Evolutionary conservation across 2,329 filamentous ascomycete species (phyloP), one percentile per base, ranked within the genome.

Genomic region (Berkeleyomyces basicola): DNA sequence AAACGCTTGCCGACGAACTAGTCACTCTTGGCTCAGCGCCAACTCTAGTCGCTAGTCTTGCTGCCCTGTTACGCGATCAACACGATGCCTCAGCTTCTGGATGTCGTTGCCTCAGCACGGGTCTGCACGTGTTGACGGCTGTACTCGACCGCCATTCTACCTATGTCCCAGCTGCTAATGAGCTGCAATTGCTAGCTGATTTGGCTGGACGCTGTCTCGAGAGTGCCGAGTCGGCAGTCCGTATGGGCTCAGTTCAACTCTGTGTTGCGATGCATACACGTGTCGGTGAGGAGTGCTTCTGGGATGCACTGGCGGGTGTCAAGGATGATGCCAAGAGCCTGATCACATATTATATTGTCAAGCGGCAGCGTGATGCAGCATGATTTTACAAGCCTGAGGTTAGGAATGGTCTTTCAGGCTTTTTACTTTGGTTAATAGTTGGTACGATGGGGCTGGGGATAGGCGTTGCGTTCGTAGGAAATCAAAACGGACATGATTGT

Each of bases 301-400:
- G 87, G 87, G 79, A 79, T 42, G 78, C 79, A 33, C 76, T 90
- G 68, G 81, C 77, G 63, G 79, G 75, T 7, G 78, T 87, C 40
- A 80, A 82, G 69, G 86, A 90, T 67, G 86, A 88, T 67, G 82
- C 86, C 31, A 82, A 89, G 75, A 90, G 85, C 67, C 72, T 91
- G 65, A 84, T 91, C 68, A 90, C 86, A 7, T 91, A 91, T 70
- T 91, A 90, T 71, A 85, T 90, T 69, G 87, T 87, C 47, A 85
- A 85, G 77, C 78, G 79, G 70, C 82, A 86, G 72, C 75, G 82
- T 61, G 83, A 86, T 70, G 61, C 33, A 9, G 60, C 55, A 14
- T 55, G 60, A 49, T 53, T 47, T 36, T 23, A 31, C 47, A 23
- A 40, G 43, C 47, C 10, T 16, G 62, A n/a, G 53, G 39, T 23